phyloP scores from a whole-genome alignment of 169 alveolate genomes.

The Perkinsus marinus region DNA sequence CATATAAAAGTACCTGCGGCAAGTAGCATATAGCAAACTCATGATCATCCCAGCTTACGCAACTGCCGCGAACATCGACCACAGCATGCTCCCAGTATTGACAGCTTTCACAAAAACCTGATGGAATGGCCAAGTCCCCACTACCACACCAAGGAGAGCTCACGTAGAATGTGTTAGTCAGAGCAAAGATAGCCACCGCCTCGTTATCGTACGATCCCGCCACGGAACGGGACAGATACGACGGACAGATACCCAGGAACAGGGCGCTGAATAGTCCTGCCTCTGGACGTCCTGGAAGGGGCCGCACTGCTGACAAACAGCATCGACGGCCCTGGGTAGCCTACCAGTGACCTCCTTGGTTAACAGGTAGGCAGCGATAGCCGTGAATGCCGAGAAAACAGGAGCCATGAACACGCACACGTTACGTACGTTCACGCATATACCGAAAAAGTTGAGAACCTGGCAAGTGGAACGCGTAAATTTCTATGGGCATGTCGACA shows the following conservation, averaged over 20 bases:
- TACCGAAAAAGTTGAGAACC: constrained; percentile 3
- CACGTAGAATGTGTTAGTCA: constrained; percentile 76
- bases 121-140: background rate
- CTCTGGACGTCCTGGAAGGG: constrained; percentile 31
- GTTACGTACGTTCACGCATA: constrained; percentile 68
- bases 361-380: constrained; percentile 76
- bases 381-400: constrained; percentile 78
- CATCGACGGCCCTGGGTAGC: background rate
- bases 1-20: constrained; percentile 66
- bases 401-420: constrained; percentile 95
- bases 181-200: constrained; percentile 90
- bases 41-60: constrained; percentile 3
- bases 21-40: background rate
- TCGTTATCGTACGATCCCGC: constrained; percentile 99
- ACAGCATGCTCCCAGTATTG: constrained; percentile 71
- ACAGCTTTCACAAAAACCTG: constrained; percentile 73
- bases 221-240: constrained; percentile 82
- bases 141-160: background rate
- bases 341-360: constrained; percentile 47
- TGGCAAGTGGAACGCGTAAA: constrained; percentile 1
- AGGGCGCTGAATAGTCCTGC: constrained; percentile 89
- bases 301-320: background rate
- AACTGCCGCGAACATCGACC: constrained; percentile 48
- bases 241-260: constrained; percentile 88
- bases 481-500: constrained; percentile 20